Conservation (phyloP, 2,329 filamentous ascomycete species). For the Fusarium sp. region DNA sequence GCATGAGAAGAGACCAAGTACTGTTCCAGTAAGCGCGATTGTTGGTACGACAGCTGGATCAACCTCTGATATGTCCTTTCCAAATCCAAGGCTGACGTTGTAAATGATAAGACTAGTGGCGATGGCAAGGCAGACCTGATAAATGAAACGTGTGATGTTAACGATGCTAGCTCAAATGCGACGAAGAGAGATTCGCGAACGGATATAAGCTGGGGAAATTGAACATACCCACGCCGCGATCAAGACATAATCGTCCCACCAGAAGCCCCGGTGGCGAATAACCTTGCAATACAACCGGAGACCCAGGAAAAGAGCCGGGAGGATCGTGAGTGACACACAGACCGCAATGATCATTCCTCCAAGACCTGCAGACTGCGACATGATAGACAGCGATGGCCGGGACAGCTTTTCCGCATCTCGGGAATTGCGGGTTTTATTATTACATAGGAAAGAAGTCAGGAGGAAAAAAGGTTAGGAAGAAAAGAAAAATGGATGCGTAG, state of each 20-base stretch:
- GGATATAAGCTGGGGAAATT: neutral
- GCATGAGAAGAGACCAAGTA: neutral
- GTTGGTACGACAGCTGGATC: neutral
- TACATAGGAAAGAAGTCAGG: neutral
- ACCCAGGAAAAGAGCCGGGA: neutral
- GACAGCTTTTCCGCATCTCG: neutral
- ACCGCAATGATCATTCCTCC: neutral
- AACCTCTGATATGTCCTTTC: neutral
- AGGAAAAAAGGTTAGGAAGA: neutral
- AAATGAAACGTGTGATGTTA: fast-evolving
- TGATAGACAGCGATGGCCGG: neutral
- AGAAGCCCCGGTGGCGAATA: neutral
- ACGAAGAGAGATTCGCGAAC: fast-evolving
- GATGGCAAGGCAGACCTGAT: neutral
- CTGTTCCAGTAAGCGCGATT: neutral
- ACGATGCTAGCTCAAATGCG: neutral
- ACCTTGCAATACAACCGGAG: conserved; percentile 9
- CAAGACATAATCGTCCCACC: conserved; percentile 12
- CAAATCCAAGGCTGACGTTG: neutral
- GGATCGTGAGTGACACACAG: neutral
- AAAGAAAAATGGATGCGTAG: neutral
- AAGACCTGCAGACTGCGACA: neutral
- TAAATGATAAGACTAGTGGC: neutral
- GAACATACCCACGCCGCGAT: conserved; percentile 10
- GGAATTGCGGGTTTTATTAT: neutral